These are phyloP conservation scores for Fraxinus nigra DNA, from an alignment of 305 asterid species.

Conservation along the genomic window DNA sequence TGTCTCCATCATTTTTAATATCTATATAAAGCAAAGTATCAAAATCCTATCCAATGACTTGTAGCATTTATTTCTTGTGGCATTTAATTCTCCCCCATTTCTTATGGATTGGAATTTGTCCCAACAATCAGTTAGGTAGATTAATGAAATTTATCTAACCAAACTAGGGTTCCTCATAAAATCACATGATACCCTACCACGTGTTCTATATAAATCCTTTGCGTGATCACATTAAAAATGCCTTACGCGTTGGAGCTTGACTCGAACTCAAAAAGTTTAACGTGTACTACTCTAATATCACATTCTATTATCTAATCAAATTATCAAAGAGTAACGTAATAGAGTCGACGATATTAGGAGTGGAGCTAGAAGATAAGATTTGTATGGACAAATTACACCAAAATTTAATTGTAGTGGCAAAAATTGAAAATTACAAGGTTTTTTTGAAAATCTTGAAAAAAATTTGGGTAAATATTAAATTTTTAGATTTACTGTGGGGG, in stretches of 20 bases:
- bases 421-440: too few species aligned
- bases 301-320: neutral
- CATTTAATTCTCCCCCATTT: slow-evolving; percentile 3
- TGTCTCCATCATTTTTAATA: slow-evolving; percentile 26
- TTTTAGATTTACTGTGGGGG: too few species aligned
- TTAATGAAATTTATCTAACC: neutral
- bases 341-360: neutral
- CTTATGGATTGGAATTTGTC: neutral
- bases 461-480: too few species aligned
- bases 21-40: slow-evolving; percentile 5
- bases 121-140: neutral
- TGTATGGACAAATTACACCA: too few species aligned
- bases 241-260: neutral
- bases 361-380: too few species aligned
- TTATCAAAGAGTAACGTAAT: neutral
- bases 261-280: neutral
- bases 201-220: neutral
- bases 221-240: neutral
- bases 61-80: slow-evolving; percentile 9
- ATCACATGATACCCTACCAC: neutral
- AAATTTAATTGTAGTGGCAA: too few species aligned
- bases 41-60: slow-evolving; percentile 1
- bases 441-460: too few species aligned
- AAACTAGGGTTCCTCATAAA: neutral
- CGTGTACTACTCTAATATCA: neutral